Evolutionary conservation across 2,329 filamentous ascomycete species (phyloP).

Genomic region (Beauveria sp.): DNA sequence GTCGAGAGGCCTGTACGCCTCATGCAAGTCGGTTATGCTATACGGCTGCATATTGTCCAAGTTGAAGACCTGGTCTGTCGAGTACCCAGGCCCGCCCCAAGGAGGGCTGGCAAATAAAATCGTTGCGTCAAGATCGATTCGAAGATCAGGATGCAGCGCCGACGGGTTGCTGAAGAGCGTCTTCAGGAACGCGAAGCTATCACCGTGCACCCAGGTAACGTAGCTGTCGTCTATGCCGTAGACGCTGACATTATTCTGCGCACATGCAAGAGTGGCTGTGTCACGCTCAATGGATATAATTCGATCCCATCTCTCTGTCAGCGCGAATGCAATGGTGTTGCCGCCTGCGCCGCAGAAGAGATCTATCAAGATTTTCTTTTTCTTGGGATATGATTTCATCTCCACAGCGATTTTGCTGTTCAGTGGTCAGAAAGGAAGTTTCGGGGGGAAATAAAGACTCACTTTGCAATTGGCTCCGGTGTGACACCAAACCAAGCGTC

Average conservation of each 20-base stretch:
- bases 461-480: slow-evolving; percentile 84
- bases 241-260: slow-evolving; percentile 81
- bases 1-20: slow-evolving; percentile 51
- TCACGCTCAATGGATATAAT: slow-evolving; percentile 89
- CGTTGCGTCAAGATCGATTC: slow-evolving; percentile 33
- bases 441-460: slow-evolving; percentile 22
- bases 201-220: slow-evolving; percentile 81
- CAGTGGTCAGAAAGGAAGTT: slow-evolving; percentile 16
- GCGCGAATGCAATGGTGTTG: slow-evolving; percentile 91
- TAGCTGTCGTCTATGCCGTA: slow-evolving; percentile 66
- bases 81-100: slow-evolving; percentile 52
- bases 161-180: slow-evolving; percentile 29
- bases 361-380: slow-evolving; percentile 68
- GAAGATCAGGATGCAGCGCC: slow-evolving; percentile 31
- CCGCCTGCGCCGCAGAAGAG: slow-evolving; percentile 87
- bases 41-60: slow-evolving; percentile 86
- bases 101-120: slow-evolving; percentile 52
- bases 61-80: slow-evolving; percentile 65
- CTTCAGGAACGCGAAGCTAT: slow-evolving; percentile 73
- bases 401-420: slow-evolving; percentile 67
- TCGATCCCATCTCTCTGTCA: slow-evolving; percentile 68
- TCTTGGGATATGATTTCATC: slow-evolving; percentile 47
- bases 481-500: slow-evolving; percentile 97
- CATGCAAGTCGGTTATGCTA: slow-evolving; percentile 54
- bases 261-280: slow-evolving; percentile 72